Evolutionary conservation across 164 flowering plant species (phyloP), one percentile per base, ranked within the genome.

Genomic region (grape (Vitis vinifera)): DNA sequence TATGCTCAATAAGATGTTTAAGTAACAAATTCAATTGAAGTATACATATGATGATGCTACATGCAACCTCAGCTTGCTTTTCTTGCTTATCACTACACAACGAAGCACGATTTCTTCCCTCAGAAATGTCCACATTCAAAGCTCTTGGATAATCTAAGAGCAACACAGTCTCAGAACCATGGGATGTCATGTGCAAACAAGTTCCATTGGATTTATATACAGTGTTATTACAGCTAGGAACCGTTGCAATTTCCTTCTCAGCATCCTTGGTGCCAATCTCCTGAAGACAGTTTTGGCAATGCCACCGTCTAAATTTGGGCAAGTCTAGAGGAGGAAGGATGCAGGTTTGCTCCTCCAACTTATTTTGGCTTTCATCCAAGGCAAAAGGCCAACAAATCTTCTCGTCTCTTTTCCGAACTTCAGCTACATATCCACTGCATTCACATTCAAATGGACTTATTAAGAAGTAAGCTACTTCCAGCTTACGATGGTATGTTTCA

Each of bases 351-450:
- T 73, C 80, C n/a, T 75, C 84, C 37, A 47, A 63, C 19, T 75
- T 66, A 59, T 70, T 59, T 11, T 49, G 29, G 48, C 65, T 57
- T 55, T 71, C 78, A 67, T 73, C 77, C 8, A 56, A 62, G 12
- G 73, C 12, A 79, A 90, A 88, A 73, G 97, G 97, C 81, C 83
- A 79, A 75, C 89, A 84, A 13, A 68, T 65, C 53, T 71, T 82
- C 73, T 69, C 62, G 75, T 92, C 86, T 63, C 65, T 86, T 64
- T 76, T 73, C 27, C 93, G 88, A 44, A 77, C 66, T 67, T 83
- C 88, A 69, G 90, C 75, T 62, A 82, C 93, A 80, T 77, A 92
- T 64, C 86, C 87, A 60, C 97, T 92, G 89, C 79, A 83, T 59
- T 59, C 56, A 66, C 48, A 66, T 65, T 5, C 78, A 71, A 74